Evolutionary conservation across 495 filamentous ascomycete genomes (phyloP), one percentile per base, ranked within the genome.

Genomic region (Neurospora terricola): DNA sequence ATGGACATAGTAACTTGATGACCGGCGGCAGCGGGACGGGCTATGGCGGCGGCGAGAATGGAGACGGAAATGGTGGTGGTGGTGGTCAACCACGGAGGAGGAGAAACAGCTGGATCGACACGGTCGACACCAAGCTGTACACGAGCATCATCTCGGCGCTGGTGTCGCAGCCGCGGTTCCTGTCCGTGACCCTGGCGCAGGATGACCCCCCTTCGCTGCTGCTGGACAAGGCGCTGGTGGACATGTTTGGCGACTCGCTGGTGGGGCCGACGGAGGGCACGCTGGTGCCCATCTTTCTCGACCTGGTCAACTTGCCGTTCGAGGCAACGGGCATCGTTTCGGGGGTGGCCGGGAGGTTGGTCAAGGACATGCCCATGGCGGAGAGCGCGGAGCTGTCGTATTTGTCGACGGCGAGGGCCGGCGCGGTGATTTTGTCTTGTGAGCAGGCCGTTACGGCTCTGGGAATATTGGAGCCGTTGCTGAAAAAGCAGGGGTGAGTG

Each of bases 251-350:
- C 23, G 86, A 91, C 75, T 85, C 91, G 6, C 85, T 98, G 2
- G 87, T 96, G 0, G 95, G 96, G 14, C 90, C 90, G 38, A 93
- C 91, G 30, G 91, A 93, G 69, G 91, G 93, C 69, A 87, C 89
- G 39, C 87, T 97, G 18, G 89, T 98, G 16, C 94, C 96, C 0
- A 96, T 99, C 74, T 95, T 92, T 74, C 87, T 99, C 3, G 94
- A 98, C 76, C 84, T 99, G 69, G 87, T 87, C 27, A 89, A 90
- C 38, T 84, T 98, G 4, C 93, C 94, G 1, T 86, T 94, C 30
- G 94, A 97, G 80, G 94, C 93, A 5, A 97, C 94, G 2, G 96
- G 96, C 40, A 97, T 98, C 71, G 93, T 98, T 42, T 97, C 93
- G 76, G 94, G 94, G 9, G 92, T 98, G 23, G 94, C 94, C 1